phyloP scores from a whole-genome alignment of 768 basidiomycete genomes.

The Mycena pura region DNA sequence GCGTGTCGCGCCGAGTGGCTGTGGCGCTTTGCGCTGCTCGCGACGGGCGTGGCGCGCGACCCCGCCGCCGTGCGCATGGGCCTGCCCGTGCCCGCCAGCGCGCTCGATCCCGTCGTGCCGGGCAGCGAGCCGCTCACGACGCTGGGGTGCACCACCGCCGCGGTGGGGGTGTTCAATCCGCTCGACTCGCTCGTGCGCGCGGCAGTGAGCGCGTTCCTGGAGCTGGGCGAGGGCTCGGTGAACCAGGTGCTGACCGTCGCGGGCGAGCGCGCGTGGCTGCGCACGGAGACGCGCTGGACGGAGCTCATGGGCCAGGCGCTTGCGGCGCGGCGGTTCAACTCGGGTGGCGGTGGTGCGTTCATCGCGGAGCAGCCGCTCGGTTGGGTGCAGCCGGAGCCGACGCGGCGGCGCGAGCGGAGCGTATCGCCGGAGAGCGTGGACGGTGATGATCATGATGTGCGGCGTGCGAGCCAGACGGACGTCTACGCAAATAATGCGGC shows the following conservation, averaged over 20 bases:
- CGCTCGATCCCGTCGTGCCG: too few relatives aligned
- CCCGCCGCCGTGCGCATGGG: slow-evolving; percentile 57
- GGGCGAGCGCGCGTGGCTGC: slow-evolving; percentile 76
- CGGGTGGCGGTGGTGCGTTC: slow-evolving; percentile 31
- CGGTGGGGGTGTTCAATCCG: slow-evolving; percentile 28
- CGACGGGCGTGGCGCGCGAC: slow-evolving; percentile 50
- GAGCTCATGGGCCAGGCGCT: slow-evolving; percentile 74
- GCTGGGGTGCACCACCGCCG: slow-evolving; percentile 37
- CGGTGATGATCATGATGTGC: background rate
- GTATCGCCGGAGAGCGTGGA: slow-evolving; percentile 5
- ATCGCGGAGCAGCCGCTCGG: slow-evolving; percentile 7
- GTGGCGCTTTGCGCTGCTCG: slow-evolving; percentile 55
- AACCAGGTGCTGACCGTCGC: slow-evolving; percentile 64
- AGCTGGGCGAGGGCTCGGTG: slow-evolving; percentile 74
- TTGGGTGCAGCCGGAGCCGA: slow-evolving; percentile 22
- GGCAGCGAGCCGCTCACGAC: slow-evolving; percentile 49
- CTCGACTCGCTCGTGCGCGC: slow-evolving; percentile 62
- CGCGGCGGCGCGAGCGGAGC: background rate
- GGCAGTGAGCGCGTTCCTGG: slow-evolving; percentile 73
- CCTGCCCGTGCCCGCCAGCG: too few relatives aligned
- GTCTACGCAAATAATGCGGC: background rate
- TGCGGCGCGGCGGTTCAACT: slow-evolving; percentile 59
- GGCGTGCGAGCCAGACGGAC: background rate
- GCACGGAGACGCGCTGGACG: slow-evolving; percentile 65
- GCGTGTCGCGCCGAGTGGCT: slow-evolving; percentile 71